A percentile compares a stretch with the other conserved stretches of the same genome.
These are phyloP conservation scores for Aspergillus piperis DNA, from an alignment of 2,329 filamentous ascomycete genomes.

Conservation along the genomic window DNA sequence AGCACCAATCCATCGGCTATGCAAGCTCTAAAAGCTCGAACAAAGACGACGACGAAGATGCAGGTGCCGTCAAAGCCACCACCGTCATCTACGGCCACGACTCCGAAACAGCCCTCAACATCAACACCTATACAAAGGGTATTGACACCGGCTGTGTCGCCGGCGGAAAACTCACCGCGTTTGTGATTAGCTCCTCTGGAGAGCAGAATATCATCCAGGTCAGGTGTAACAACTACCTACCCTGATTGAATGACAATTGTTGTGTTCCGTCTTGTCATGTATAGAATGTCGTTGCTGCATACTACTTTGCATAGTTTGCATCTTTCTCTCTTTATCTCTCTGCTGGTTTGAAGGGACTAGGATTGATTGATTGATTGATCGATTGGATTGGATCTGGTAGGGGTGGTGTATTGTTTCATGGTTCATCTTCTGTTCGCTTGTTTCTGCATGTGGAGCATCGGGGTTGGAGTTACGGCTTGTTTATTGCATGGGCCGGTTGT, in stretches of 20 bases:
- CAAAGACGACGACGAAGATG: slow-evolving; percentile 16
- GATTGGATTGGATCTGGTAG: neutral
- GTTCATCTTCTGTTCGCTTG: neutral
- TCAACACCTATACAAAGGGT: slow-evolving; percentile 74
- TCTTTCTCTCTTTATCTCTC: neutral
- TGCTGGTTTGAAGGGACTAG: slow-evolving; percentile 9
- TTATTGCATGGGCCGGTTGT: neutral
- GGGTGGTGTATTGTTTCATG: neutral
- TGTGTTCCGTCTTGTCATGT: neutral
- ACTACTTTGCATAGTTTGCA: neutral
- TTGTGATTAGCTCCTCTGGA: slow-evolving; percentile 66
- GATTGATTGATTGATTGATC: neutral
- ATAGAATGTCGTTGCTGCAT: neutral
- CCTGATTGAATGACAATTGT: slow-evolving; percentile 7
- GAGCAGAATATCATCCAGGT: slow-evolving; percentile 46
- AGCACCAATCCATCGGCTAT: slow-evolving; percentile 42
- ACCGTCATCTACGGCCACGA: slow-evolving; percentile 90
- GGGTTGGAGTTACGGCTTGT: neutral
- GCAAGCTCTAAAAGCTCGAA: slow-evolving; percentile 20
- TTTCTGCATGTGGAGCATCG: neutral
- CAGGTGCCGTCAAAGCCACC: slow-evolving; percentile 42
- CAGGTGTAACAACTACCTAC: slow-evolving; percentile 38
- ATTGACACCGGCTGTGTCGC: slow-evolving; percentile 81
- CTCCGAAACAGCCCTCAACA: slow-evolving; percentile 67
- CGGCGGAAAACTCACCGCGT: slow-evolving; percentile 72